phyloP scores from a whole-genome alignment of 1,139 yeast species.

The Wickerhamiella infanticola region DNA sequence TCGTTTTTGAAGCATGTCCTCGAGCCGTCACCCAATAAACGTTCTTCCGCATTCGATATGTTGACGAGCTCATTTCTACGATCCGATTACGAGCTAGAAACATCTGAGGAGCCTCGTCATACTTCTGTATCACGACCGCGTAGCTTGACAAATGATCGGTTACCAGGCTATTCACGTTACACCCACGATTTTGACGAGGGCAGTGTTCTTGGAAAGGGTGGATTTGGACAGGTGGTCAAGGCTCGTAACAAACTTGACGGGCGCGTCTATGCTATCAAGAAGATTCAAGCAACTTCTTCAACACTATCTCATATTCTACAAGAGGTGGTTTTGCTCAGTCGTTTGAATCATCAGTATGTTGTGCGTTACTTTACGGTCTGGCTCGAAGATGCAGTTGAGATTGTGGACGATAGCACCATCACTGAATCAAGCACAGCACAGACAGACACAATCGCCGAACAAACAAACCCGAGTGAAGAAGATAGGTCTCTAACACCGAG shows the following conservation, averaged over 20 bases:
- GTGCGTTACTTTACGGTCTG: constrained; percentile 95
- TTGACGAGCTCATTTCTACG: constrained; percentile 71
- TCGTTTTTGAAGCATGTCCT: constrained; percentile 47
- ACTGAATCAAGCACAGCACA: neutral
- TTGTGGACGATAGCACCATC: neutral
- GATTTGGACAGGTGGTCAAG: constrained; percentile 93
- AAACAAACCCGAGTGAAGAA: neutral
- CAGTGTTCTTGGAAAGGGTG: constrained; percentile 86
- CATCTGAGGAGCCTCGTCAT: neutral
- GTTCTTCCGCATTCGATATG: constrained; percentile 73
- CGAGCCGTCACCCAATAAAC: constrained; percentile 34
- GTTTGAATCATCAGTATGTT: constrained; percentile 88
- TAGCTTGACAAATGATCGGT: neutral
- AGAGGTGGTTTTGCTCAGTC: constrained; percentile 81
- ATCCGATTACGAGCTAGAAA: constrained; percentile 21
- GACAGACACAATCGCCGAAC: neutral
- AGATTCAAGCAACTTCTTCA: constrained; percentile 68
- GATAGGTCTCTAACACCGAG: neutral
- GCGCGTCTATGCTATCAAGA: constrained; percentile 84
- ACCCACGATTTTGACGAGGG: constrained; percentile 85
- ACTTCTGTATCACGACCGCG: constrained; percentile 1
- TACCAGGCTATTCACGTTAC: constrained; percentile 36
- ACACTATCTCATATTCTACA: constrained; percentile 67
- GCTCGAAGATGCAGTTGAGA: constrained; percentile 52
- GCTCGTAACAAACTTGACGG: constrained; percentile 91